Evolutionary conservation across 2,329 filamentous ascomycete species (phyloP), one percentile per base, ranked within the genome.

Genomic region (Aspergillus glaucus): DNA sequence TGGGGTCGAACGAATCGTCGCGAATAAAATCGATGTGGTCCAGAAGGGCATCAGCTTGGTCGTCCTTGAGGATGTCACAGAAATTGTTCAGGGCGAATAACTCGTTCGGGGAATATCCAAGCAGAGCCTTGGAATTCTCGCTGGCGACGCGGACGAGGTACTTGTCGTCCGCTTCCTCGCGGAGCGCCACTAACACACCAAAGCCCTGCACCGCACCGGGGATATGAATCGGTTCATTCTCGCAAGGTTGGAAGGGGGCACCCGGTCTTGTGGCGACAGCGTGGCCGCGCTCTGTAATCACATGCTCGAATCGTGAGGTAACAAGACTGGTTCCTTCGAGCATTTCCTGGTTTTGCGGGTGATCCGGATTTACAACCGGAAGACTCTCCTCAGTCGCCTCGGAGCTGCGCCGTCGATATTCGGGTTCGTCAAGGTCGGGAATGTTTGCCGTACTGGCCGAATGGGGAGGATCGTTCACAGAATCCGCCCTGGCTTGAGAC

Each of bases 221-320:
- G 1, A 89, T 85, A 55, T 92, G 88, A 22, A 95, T 95, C 0
- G 90, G 89, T 60, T 95, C 90, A 60, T 95, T 90, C 66, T 95
- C 90, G 62, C 90, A 95, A 46, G 82, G 79, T 62, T 94, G 87
- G 41, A 93, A 71, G 1, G 78, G 80, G 2, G 82, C 78, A 2
- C 82, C 85, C 48, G 86, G 79, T 5, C 89, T 89, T 1, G 88
- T 93, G 47, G 95, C 87, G 26, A 95, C 80, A 22, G 86, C 82
- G 69, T 95, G 88, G 0, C 89, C 89, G 14, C 83, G 86, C 2
- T 87, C 82, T 0, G 87, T 90, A 22, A 85, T 73, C 3, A 87
- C 75, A 62, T 95, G 88, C 56, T 84, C 86, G 69, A 94, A 95
- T 2, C 89, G 84, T 21, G 82, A 76, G 1, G 87, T 88, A 2